Conservation (phyloP, 1,284 basidiomycete species). For the Cutaneotrichosporon daszewskae region DNA sequence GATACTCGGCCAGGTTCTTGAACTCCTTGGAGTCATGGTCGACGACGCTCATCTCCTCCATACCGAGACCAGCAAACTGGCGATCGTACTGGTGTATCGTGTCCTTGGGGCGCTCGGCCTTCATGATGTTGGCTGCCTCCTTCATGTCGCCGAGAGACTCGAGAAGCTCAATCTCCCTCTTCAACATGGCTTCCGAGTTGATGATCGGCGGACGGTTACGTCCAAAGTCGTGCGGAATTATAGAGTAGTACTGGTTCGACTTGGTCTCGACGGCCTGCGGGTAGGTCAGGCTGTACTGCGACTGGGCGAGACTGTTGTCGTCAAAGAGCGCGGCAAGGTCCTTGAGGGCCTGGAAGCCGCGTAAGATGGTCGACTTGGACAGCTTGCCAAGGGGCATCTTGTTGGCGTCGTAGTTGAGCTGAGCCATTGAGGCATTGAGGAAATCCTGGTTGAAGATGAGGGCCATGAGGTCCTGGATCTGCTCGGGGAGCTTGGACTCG, state of each 20-base stretch:
- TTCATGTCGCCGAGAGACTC: constrained; percentile 57
- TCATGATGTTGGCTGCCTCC: constrained; percentile 60
- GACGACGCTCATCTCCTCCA: constrained; percentile 56
- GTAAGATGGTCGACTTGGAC: constrained; percentile 28
- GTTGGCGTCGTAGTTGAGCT: constrained; percentile 65
- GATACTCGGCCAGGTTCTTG: constrained; percentile 52
- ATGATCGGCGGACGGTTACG: constrained; percentile 54
- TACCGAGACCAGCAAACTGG: constrained; percentile 55
- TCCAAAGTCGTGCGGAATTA: constrained; percentile 61
- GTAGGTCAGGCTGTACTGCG: constrained; percentile 12
- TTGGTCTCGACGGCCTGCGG: constrained; percentile 50
- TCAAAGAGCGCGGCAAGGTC: constrained; percentile 54
- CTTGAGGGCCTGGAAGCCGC: constrained; percentile 36
- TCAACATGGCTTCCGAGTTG: constrained; percentile 47
- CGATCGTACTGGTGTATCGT: constrained; percentile 58
- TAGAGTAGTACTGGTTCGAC: constrained; percentile 51
- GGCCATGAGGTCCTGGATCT: constrained; percentile 51
- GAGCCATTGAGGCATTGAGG: constrained; percentile 57
- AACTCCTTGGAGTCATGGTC: constrained; percentile 52
- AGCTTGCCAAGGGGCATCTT: constrained; percentile 58
- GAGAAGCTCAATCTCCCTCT: constrained; percentile 60
- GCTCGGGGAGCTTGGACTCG: constrained; percentile 11
- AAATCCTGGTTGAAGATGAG: constrained; percentile 53
- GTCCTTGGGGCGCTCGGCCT: constrained; percentile 48
- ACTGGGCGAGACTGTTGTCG: constrained; percentile 50